Evolutionary conservation across 2,329 filamentous ascomycete species (phyloP), one percentile per base, ranked within the genome.

Genomic region (Apiospora rasikravindrae): DNA sequence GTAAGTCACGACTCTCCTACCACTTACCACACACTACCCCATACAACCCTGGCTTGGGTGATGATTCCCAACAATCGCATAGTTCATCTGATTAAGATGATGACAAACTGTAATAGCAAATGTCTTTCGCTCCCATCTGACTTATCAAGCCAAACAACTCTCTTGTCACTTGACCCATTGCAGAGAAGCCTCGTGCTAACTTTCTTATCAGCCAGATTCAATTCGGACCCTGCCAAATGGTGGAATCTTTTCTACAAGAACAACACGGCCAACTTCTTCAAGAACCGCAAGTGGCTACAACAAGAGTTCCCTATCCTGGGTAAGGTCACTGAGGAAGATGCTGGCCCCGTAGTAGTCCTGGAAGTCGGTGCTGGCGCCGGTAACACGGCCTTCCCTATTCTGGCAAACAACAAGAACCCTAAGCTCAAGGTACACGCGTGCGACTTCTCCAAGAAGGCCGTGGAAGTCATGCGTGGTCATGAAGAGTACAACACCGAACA

Each of bases 171-270:
- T 68, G 70, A 67, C 49, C 49, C 70, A 51, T 68, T 69, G 68
- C 69, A 73, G 69, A 73, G 68, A 64, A 72, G 13, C 66, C 22
- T 45, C 14, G 69, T 70, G 72, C 70, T 70, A 67, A 73, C 40
- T 47, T 64, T 73, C 80, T 86, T 88, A 82, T 89, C 83, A 93
- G 91, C 86, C 77, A 93, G 94, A 76, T 98, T 98, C 86, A 98
- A 98, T 81, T 86, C 88, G 66, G 90, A 97, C 75, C 96, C 96
- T 0, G 95, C 94, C 74, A 97, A 95, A 82, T 98, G 95, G 94
- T 99, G 96, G 96, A 96, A 99, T 79, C 85, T 93, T 71, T 99
- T 99, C 84, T 99, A 99, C 87, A 95, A 96, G 84, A 98, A 98
- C 85, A 98, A 99, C 83, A 94, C 93, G 26, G 90, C 92, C 78